These are phyloP conservation scores for Adansonia gregorii DNA, from an alignment of 441 rosid genomes.

Conservation along the genomic window DNA sequence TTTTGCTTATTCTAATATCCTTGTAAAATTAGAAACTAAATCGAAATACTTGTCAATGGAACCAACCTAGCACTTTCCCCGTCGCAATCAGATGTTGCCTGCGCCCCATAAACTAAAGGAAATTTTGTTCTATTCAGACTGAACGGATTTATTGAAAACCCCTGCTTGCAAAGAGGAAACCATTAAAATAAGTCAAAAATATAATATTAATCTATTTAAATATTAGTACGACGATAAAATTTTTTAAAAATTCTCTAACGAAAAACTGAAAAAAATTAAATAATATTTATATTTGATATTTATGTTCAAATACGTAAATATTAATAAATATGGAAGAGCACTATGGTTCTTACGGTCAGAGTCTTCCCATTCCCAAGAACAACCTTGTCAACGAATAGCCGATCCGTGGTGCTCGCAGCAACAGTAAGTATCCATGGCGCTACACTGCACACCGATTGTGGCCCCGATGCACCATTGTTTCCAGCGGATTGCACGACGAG, in stretches of 20 bases:
- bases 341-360: slow-evolving; percentile 38
- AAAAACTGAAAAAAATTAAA: too few species aligned
- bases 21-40: not conserved
- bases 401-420: slow-evolving; percentile 57
- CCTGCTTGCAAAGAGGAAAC: slow-evolving; percentile 39
- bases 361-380: slow-evolving; percentile 46
- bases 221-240: too few species aligned
- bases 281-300: too few species aligned
- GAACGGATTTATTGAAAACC: slow-evolving; percentile 49
- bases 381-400: slow-evolving; percentile 43
- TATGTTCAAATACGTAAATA: too few species aligned
- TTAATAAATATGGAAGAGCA: too few species aligned
- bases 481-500: slow-evolving; percentile 49
- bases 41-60: not conserved
- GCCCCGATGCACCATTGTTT: slow-evolving; percentile 35
- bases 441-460: slow-evolving; percentile 27
- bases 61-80: slow-evolving; percentile 32
- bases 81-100: slow-evolving; percentile 26
- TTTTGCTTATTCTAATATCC: not conserved
- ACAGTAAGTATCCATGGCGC: slow-evolving; percentile 60
- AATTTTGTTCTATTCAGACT: slow-evolving; percentile 32
- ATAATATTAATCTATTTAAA: not conserved
- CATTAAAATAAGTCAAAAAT: not conserved
- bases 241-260: too few species aligned
- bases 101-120: slow-evolving; percentile 42